phyloP scores from a whole-genome alignment of 768 basidiomycete species.

The Collybia sp. region DNA sequence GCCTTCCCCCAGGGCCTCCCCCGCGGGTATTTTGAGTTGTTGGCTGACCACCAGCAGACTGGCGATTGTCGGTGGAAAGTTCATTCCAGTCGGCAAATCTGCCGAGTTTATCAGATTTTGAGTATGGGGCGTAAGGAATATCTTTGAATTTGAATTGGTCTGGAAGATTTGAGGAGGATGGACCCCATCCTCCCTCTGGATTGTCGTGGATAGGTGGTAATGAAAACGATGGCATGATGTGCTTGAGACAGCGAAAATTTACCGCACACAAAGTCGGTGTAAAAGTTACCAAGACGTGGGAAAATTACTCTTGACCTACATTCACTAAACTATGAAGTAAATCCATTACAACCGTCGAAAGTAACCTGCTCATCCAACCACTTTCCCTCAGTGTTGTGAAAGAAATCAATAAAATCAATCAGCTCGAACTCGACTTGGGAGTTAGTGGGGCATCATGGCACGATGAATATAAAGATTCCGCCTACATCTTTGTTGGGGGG shows the following conservation, averaged over 20 bases:
- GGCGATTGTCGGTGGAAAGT: constrained; percentile 58
- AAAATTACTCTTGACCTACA: constrained; percentile 20
- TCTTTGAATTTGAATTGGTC: constrained; percentile 96
- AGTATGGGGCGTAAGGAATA: constrained; percentile 97
- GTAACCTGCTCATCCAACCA: constrained; percentile 5
- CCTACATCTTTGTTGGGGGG: constrained; percentile 92
- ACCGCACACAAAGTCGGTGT: constrained; percentile 21
- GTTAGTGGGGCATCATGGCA: constrained; percentile 81
- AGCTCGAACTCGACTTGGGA: constrained; percentile 81
- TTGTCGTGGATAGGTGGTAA: constrained; percentile 89
- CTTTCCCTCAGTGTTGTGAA: constrained; percentile 69
- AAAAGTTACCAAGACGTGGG: constrained; percentile 26
- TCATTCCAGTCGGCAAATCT: constrained; percentile 99
- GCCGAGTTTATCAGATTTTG: constrained; percentile 97
- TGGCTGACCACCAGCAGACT: constrained; percentile 44
- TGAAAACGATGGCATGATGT: constrained; percentile 71
- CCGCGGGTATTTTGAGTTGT: constrained; percentile 45
- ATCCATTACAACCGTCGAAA: constrained; percentile 19
- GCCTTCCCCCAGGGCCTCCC: constrained; percentile 46
- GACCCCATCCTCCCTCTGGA: constrained; percentile 92
- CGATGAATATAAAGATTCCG: constrained; percentile 96
- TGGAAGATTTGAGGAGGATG: constrained; percentile 74
- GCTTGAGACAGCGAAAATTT: constrained; percentile 5
- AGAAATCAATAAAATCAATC: constrained; percentile 93
- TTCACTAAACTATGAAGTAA: constrained; percentile 61